Percentiles rank a stretch among this genome's conserved stretches.
phyloP scores from a whole-genome alignment of 768 basidiomycete genomes.

The Leccinum arenicola region DNA sequence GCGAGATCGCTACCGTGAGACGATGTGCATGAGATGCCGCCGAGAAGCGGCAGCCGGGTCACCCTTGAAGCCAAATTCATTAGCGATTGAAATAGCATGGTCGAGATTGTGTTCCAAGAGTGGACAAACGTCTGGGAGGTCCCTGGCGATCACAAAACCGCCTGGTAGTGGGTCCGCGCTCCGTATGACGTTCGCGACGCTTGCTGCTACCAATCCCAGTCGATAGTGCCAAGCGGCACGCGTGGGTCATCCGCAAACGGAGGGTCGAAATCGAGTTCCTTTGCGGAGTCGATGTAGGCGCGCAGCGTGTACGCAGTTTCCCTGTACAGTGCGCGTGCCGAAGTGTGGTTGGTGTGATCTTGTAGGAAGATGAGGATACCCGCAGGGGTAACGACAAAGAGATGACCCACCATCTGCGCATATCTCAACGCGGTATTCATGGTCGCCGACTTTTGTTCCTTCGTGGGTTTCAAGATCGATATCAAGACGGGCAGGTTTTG shows the following conservation, averaged over 20 bases:
- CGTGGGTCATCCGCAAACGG: constrained; percentile 35
- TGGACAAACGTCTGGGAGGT: constrained; percentile 71
- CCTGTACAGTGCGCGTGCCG: constrained; percentile 40
- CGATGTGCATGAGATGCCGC: constrained; percentile 53
- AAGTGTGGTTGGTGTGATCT: not conserved
- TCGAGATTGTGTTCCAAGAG: constrained; percentile 40
- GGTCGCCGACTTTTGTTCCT: constrained; percentile 76
- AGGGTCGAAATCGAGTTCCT: constrained; percentile 51
- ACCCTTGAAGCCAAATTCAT: constrained; percentile 32
- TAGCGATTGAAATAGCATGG: constrained; percentile 41
- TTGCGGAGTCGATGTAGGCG: constrained; percentile 47
- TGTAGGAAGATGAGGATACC: too few relatives aligned
- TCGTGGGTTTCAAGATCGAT: constrained; percentile 91
- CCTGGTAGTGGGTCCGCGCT: not conserved
- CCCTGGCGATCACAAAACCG: constrained; percentile 54
- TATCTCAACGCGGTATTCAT: constrained; percentile 78
- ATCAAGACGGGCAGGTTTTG: constrained; percentile 72
- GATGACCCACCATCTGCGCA: constrained; percentile 65
- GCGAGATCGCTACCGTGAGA: constrained; percentile 79
- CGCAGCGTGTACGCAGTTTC: constrained; percentile 67
- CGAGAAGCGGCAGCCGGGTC: not conserved
- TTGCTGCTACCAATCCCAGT: constrained; percentile 70
- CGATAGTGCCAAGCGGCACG: constrained; percentile 45
- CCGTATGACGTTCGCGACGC: constrained; percentile 44
- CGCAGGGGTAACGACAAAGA: too few relatives aligned